Evolutionary conservation across 2,329 filamentous ascomycete genomes (phyloP).

Genomic region (Apiospora marii): DNA sequence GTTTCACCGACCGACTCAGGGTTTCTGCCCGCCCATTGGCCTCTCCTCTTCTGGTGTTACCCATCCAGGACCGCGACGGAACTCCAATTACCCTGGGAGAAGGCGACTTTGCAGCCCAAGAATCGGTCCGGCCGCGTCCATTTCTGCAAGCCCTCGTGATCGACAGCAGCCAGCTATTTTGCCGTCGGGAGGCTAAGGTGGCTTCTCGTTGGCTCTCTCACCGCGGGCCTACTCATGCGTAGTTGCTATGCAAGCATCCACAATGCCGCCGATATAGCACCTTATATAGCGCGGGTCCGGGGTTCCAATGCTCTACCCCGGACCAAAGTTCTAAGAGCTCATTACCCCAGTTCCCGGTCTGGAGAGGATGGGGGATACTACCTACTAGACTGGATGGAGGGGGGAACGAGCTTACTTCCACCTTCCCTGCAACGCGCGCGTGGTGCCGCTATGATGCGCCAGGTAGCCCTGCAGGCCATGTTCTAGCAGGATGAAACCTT

Average conservation of each 20-base stretch:
- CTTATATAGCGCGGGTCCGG: constrained; percentile 12
- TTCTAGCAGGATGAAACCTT: background rate
- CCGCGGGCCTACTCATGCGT: background rate
- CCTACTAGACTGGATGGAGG: background rate
- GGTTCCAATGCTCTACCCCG: constrained; percentile 3
- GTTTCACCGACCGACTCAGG: constrained; percentile 11
- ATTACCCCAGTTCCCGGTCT: background rate
- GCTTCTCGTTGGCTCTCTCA: background rate
- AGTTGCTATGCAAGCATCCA: background rate
- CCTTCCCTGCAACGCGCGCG: constrained; percentile 1
- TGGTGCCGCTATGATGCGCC: constrained; percentile 3
- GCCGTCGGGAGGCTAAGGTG: constrained; percentile 1
- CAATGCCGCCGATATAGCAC: constrained; percentile 20
- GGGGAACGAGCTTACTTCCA: background rate
- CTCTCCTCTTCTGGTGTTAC: constrained; percentile 13
- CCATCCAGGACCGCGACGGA: background rate
- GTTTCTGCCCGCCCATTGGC: background rate
- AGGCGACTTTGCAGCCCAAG: constrained; percentile 1
- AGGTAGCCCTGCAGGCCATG: constrained; percentile 10
- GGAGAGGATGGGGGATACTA: background rate
- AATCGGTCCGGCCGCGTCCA: constrained; percentile 15
- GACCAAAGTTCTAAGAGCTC: constrained; percentile 11
- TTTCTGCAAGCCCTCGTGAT: constrained; percentile 19
- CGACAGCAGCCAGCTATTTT: constrained; percentile 10
- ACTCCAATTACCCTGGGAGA: constrained; percentile 10